Evolutionary conservation across 306 rosid species (phyloP), one percentile per base, ranked within the genome.

Genomic region (Erythrophleum fordii): DNA sequence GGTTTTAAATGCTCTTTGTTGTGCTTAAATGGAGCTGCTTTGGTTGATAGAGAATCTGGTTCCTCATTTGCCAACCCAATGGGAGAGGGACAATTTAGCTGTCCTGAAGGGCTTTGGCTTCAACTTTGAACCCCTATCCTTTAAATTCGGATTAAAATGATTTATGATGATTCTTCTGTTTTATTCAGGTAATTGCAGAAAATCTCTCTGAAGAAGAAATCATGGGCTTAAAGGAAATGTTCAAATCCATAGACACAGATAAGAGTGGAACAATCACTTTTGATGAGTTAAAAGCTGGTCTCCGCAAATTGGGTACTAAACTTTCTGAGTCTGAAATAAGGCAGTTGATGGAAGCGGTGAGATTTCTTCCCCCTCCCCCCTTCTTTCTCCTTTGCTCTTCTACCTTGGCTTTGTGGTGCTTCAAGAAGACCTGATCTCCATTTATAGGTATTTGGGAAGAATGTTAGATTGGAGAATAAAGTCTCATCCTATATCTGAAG

Each of bases 221-320:
- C 49, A 90, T 93, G 68, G 99, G 97, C 77, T 83, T 95, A 86
- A 95, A 95, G 88, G 99, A 95, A 85, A 93, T 95, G 97, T 93
- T 93, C 85, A 95, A 93, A 89, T 91, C 97, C 59, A 95, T 95
- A 94, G 99, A 95, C 81, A 95, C 99, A 16, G 99, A 95, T 85
- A 91, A 93, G 56, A 95, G 97, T 84, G 99, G 99, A 81, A 95
- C 99, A 75, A 89, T 95, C 74, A 95, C 99, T 49, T 95, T 60
- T 76, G 99, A 95, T 73, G 99, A 95, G 87, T 89, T 95, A 83
- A 91, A 95, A 74, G 99, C 94, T 37, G 99, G 99, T 81, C 97
- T 95, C 78, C 99, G 89, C 8, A 95, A 93, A 89, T 85, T 95
- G 23, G 97, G 97, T 62, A 91, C 87, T 61, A 95, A 90, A 90